Percentiles rank a stretch among this genome's conserved stretches.
Conservation (phyloP, 805 yeast species). For the Barnettozyma botsteinii region DNA sequence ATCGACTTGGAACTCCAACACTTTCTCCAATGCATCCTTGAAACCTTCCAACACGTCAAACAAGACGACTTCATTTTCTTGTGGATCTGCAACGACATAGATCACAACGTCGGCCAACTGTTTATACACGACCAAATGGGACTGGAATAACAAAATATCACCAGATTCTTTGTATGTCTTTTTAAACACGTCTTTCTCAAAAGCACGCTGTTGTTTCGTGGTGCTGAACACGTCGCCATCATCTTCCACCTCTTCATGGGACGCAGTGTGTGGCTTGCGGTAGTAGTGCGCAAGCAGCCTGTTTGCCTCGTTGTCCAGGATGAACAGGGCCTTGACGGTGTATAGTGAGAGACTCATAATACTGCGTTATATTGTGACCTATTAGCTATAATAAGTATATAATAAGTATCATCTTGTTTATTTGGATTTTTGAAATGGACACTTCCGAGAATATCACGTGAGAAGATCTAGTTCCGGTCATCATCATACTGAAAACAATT, state of each 20-base stretch:
- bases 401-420: no score
- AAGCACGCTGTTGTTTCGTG: conserved; percentile 61
- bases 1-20: conserved; percentile 65
- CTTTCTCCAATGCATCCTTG: conserved; percentile 73
- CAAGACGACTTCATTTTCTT: conserved; percentile 81
- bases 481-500: no score
- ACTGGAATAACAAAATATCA: conserved; percentile 76
- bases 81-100: conserved; percentile 63
- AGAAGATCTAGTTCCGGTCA: no score
- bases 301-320: conserved; percentile 76
- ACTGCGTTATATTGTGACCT: no score
- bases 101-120: conserved; percentile 73
- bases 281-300: conserved; percentile 84
- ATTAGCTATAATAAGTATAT: no score
- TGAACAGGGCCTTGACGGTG: conserved; percentile 72
- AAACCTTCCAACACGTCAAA: conserved; percentile 73
- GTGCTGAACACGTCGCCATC: conserved; percentile 27
- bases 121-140: conserved; percentile 78
- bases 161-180: conserved; percentile 79
- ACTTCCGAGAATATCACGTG: no score
- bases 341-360: conserved; percentile 54
- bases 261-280: conserved; percentile 46
- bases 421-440: no score
- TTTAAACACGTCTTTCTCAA: conserved; percentile 64
- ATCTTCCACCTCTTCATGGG: conserved; percentile 17